Evolutionary conservation across 352 stramenopile genomes (phyloP).

Genomic region (Pythium rishiriense): DNA sequence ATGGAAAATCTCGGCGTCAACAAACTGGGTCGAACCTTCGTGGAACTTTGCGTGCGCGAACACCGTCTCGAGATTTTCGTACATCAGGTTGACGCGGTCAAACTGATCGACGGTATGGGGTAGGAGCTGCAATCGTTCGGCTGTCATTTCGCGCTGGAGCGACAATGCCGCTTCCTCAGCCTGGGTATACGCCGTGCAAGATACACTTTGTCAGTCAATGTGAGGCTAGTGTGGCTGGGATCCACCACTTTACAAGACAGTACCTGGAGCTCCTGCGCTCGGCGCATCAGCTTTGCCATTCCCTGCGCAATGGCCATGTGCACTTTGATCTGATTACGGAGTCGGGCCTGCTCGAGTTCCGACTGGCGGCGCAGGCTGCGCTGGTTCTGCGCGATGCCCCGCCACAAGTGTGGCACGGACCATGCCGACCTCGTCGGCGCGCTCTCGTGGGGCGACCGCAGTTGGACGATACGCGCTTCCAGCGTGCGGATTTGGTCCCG

Average conservation of each 20-base stretch:
- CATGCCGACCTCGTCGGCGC: too few species aligned
- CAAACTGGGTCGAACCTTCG: constrained; percentile 17
- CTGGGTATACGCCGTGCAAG: not conserved
- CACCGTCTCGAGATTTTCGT: not conserved
- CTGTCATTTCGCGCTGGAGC: not conserved
- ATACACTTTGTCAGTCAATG: not conserved
- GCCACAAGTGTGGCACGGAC: constrained; percentile 1
- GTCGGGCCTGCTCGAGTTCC: constrained; percentile 28
- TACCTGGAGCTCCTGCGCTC: constrained; percentile 4
- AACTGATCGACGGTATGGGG: constrained; percentile 2
- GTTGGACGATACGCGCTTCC: not conserved
- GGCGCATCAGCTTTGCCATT: constrained; percentile 23
- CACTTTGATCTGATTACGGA: constrained; percentile 26
- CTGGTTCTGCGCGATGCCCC: constrained; percentile 12
- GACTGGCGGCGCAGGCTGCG: constrained; percentile 18
- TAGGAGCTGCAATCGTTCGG: not conserved
- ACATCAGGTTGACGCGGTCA: constrained; percentile 3
- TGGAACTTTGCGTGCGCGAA: constrained; percentile 24
- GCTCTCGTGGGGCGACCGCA: not conserved
- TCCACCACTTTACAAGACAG: not conserved
- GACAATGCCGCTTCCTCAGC: not conserved
- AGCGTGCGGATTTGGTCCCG: not conserved
- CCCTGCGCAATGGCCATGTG: constrained; percentile 31
- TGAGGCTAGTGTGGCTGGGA: not conserved
- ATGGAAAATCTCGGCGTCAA: constrained; percentile 16